These are phyloP conservation scores for Stemphylium lycopersici DNA, from an alignment of 2,329 filamentous ascomycete genomes.

Conservation along the genomic window DNA sequence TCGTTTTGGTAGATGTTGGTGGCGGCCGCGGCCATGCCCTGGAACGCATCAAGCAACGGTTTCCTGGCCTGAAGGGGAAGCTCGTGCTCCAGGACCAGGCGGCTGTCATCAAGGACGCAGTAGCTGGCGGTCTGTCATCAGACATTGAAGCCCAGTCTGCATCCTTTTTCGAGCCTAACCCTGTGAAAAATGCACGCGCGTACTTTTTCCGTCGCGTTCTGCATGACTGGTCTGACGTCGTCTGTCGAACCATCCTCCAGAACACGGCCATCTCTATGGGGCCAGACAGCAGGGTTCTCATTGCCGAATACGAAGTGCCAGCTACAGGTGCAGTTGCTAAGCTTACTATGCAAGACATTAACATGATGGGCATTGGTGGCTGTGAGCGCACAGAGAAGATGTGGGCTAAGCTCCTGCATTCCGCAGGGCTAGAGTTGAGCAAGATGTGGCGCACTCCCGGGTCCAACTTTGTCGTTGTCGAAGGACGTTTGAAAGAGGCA, in stretches of 20 bases:
- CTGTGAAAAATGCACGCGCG: slow-evolving; percentile 11
- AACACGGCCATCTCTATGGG: neutral
- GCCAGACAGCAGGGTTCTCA: neutral
- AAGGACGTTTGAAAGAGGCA: neutral
- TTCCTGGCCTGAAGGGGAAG: neutral
- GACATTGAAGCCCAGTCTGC: neutral
- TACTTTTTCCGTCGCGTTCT: slow-evolving; percentile 25
- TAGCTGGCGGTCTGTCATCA: neutral
- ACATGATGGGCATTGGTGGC: neutral
- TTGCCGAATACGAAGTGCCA: neutral
- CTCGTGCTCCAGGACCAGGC: neutral
- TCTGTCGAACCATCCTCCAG: neutral
- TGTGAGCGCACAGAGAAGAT: neutral
- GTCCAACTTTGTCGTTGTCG: neutral
- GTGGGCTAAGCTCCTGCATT: neutral
- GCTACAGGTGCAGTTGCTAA: neutral
- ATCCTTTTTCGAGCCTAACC: slow-evolving; percentile 1
- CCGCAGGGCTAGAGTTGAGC: neutral
- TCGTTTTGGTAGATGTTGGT: neutral
- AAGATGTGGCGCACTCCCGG: neutral
- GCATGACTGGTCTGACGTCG: slow-evolving; percentile 25
- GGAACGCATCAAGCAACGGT: neutral
- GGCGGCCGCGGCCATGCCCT: neutral
- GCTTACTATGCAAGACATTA: neutral
- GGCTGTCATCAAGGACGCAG: neutral